These are phyloP conservation scores for Phyllachora maydis DNA, from an alignment of 2,329 filamentous ascomycete species.

Conservation along the genomic window DNA sequence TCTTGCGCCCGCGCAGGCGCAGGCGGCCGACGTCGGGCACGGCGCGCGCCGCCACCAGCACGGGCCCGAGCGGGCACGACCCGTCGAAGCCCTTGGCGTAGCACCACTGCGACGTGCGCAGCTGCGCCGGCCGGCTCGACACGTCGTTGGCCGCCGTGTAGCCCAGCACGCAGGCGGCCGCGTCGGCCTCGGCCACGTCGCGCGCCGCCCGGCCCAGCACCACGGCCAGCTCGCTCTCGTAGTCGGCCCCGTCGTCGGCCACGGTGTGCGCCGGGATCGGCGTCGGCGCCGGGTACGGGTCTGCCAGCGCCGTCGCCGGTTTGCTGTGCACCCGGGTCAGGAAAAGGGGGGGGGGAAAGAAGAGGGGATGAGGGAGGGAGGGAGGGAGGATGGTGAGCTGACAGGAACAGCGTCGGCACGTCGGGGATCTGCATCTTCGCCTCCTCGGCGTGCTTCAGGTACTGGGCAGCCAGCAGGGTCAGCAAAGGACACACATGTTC, in stretches of 20 bases:
- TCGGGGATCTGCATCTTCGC: constrained; percentile 14
- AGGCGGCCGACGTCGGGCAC: constrained; percentile 12
- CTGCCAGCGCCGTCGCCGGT: constrained; percentile 13
- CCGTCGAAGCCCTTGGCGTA: constrained; percentile 17
- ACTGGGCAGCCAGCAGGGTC: constrained; percentile 12
- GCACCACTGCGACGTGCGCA: constrained; percentile 16
- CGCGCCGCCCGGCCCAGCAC: constrained; percentile 14
- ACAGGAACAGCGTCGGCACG: constrained; percentile 14
- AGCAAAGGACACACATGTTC: not conserved
- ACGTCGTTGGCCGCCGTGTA: constrained; percentile 19
- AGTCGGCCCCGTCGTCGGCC: constrained; percentile 15
- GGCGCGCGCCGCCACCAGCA: constrained; percentile 10
- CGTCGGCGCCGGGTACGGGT: constrained; percentile 10
- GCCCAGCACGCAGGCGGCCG: constrained; percentile 16
- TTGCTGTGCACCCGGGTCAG: too few species aligned
- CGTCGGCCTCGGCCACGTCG: constrained; percentile 15
- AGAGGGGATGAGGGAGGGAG: too few species aligned
- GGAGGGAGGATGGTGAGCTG: too few species aligned
- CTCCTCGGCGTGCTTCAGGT: constrained; percentile 17
- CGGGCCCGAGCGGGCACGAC: constrained; percentile 15
- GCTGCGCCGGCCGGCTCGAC: constrained; percentile 14
- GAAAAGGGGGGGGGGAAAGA: too few species aligned
- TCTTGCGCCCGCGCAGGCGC: constrained; percentile 12
- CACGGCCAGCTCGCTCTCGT: constrained; percentile 17
- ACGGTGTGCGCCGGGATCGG: constrained; percentile 11